Percentiles rank a stretch among this genome's conserved stretches.
Conservation (phyloP, 176 grass and related monocot genomes). For the Pontederia crassipes region DNA sequence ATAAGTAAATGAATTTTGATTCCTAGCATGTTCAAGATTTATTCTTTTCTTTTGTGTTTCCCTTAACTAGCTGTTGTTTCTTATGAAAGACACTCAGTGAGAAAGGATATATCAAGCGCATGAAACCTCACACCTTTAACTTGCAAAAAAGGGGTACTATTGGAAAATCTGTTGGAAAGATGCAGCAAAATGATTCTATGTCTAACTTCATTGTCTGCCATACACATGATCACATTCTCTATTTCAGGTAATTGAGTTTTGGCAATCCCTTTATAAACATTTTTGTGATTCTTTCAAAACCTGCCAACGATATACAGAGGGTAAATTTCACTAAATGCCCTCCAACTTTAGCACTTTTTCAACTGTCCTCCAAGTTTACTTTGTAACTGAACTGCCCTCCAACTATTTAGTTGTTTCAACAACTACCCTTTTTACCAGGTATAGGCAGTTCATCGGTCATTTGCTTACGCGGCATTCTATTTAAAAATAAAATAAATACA, state of each 20-base stretch:
- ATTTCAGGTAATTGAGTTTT: constrained; percentile 66
- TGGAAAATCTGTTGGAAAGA: constrained; percentile 98
- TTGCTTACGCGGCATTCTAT: no score
- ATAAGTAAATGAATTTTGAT: not conserved
- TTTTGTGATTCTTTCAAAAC: not conserved
- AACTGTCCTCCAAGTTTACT: no score
- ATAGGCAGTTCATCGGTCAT: no score
- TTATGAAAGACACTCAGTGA: constrained; percentile 69
- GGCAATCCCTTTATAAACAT: not conserved
- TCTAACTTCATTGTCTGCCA: constrained; percentile 96
- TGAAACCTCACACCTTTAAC: constrained; percentile 86
- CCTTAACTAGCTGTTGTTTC: constrained; percentile 12
- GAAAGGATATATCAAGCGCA: constrained; percentile 92
- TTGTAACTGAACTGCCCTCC: no score
- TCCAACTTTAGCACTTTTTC: no score
- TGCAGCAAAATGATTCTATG: constrained; percentile 68
- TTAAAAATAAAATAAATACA: no score
- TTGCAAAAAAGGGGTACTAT: constrained; percentile 82
- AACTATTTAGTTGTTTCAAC: no score
- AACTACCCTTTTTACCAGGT: no score
- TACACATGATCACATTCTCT: constrained; percentile 78
- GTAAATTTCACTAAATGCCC: no score
- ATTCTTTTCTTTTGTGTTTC: no score
- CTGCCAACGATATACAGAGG: no score
- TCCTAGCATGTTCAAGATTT: no score